These are phyloP conservation scores for Fusarium penzigii DNA, from an alignment of 2,329 filamentous ascomycete genomes.

Conservation along the genomic window DNA sequence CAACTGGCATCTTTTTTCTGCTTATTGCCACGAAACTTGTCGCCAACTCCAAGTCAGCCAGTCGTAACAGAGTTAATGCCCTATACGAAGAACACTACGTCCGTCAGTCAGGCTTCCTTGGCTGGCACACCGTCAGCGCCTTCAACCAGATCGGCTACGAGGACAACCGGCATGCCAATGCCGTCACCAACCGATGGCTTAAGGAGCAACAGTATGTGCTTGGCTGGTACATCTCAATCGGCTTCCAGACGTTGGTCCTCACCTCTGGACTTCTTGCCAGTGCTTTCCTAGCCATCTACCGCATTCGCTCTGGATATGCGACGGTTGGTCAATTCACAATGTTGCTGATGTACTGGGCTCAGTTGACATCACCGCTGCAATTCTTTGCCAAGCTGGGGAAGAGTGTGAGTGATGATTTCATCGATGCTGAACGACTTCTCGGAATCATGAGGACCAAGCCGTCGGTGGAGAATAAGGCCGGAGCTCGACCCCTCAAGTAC, in stretches of 20 bases:
- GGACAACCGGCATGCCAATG: constrained; percentile 53
- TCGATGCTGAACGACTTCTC: constrained; percentile 58
- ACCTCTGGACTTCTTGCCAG: constrained; percentile 68
- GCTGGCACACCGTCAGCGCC: constrained; percentile 60
- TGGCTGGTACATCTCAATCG: constrained; percentile 53
- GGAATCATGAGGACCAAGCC: constrained; percentile 60
- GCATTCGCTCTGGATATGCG: constrained; percentile 62
- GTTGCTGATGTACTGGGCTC: constrained; percentile 73
- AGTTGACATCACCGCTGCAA: constrained; percentile 69
- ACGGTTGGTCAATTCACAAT: constrained; percentile 70
- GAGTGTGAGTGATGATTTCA: constrained; percentile 56
- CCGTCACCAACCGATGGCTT: constrained; percentile 45
- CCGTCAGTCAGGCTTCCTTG: constrained; percentile 56
- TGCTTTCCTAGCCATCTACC: constrained; percentile 61
- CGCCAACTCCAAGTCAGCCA: constrained; percentile 48
- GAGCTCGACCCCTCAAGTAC: constrained; percentile 51
- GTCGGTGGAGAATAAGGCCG: constrained; percentile 53
- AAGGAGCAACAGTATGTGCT: constrained; percentile 40
- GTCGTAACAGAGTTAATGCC: constrained; percentile 52
- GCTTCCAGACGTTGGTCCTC: constrained; percentile 63
- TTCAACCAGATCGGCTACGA: constrained; percentile 62
- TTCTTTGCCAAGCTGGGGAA: constrained; percentile 65
- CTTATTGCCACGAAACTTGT: constrained; percentile 56
- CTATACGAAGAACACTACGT: constrained; percentile 58
- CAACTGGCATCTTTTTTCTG: constrained; percentile 58